Base-by-base conservation (phyloP, 306 rosid genomes). In the Heteromeles arbutifolia region DNA sequence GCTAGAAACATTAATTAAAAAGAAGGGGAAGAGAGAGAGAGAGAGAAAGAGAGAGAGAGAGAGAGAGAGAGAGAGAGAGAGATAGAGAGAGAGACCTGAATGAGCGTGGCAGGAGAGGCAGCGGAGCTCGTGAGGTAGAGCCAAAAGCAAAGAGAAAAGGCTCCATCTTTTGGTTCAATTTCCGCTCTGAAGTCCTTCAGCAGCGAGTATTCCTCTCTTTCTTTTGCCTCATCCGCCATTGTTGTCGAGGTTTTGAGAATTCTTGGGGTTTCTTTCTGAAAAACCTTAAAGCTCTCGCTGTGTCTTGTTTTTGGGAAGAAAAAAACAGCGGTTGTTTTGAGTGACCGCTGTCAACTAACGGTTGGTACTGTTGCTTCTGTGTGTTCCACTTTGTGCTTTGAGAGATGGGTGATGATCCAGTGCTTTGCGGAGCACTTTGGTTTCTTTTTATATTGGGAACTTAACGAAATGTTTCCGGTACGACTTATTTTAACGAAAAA, bases 81-180 rank as follows among this genome's bases (percentile, higher is more conserved):
- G 17, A 25, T n/a, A 39, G 45, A 79, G 25, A 77, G 73, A 90
- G 97, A 25, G 17, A 25, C 65, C 98, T 92, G 91, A 69, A 92
- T 79, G 87, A 94, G 74, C 50, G 88, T 80, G 41, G 85, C 74
- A 67, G 95, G 96, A 53, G 92, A 90, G 72, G 96, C 32, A 71
- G 84, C 57, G 67, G 95, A 87, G 72, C 73, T 80, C 75, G 64
- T 69, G 62, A 94, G 82, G 81, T 87, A 94, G 81, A 90, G 82
- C 98, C 98, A 94, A 72, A 92, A 94, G 89, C 91, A 90, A 66
- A 94, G 48, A 43, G 85, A 81, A 73, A 90, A 92, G 73, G 78
- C 74, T 39, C 67, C 88, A 11, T 90, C 95, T 28, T 85, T 72
- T 10, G 53, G 80, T 63, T 84, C 91, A 79, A 90, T 82, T 84